Percentiles rank a stretch among this genome's conserved stretches.
These are phyloP conservation scores for Hyphopichia burtonii DNA, from an alignment of 1,139 yeast species.

Conservation along the genomic window DNA sequence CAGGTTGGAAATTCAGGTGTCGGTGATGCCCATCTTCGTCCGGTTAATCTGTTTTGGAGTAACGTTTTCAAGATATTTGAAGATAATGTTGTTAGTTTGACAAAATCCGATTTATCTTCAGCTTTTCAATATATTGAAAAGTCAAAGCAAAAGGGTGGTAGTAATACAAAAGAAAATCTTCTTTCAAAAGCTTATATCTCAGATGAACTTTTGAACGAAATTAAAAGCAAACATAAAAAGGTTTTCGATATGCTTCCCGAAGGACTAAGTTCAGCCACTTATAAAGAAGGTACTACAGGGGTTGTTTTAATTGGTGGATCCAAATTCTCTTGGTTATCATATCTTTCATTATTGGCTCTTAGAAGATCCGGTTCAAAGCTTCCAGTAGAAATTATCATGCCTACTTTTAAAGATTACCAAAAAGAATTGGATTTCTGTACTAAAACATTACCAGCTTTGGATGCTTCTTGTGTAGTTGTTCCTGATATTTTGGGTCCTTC, in stretches of 20 bases:
- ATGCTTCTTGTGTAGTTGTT: constrained; percentile 31
- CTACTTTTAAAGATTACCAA: constrained; percentile 30
- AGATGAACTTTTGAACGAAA: constrained; percentile 20
- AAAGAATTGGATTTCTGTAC: constrained; percentile 27
- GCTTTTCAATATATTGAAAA: constrained; percentile 24
- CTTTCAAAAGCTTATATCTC: constrained; percentile 29
- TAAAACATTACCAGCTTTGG: constrained; percentile 20
- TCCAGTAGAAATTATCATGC: constrained; percentile 41
- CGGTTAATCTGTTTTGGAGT: constrained; percentile 16
- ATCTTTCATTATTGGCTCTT: constrained; percentile 31
- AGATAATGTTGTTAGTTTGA: constrained; percentile 9
- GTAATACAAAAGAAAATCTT: constrained; percentile 25
- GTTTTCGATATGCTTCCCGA: constrained; percentile 25
- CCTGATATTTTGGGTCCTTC: constrained; percentile 36
- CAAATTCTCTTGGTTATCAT: constrained; percentile 39
- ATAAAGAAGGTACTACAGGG: constrained; percentile 27
- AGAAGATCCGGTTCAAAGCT: constrained; percentile 35
- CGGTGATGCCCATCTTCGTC: constrained; percentile 11
- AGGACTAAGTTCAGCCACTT: constrained; percentile 22
- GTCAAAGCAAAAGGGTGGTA: constrained; percentile 22
- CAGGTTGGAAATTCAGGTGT: background rate
- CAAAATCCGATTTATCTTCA: constrained; percentile 12
- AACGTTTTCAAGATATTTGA: constrained; percentile 13
- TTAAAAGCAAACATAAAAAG: constrained; percentile 23
- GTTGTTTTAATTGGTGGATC: constrained; percentile 41